A percentile compares a stretch with the other conserved stretches of the same genome.
phyloP scores from a whole-genome alignment of 345 rosid genomes.

The Odontarrhena argentea region DNA sequence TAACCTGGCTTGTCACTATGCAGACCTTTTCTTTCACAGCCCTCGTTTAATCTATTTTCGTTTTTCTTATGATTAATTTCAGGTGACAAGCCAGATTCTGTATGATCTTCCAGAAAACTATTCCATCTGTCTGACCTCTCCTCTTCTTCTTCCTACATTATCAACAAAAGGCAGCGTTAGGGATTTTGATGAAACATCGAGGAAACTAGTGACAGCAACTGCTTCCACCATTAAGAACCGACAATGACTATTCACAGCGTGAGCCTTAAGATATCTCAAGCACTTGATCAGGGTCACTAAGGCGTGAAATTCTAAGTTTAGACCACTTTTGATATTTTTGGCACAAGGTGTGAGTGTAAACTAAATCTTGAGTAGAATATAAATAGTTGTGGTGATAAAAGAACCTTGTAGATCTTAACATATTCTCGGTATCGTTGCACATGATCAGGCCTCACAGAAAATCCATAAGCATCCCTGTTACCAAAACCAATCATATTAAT shows the following conservation, averaged over 20 bases:
- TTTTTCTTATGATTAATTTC: conserved; percentile 43
- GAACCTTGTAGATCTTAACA: conserved; percentile 92
- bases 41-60: conserved; percentile 40
- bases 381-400: conserved; percentile 5
- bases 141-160: conserved; percentile 89
- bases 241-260: neutral
- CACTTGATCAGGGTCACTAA: conserved; percentile 8
- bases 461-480: conserved; percentile 97
- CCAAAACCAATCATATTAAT: conserved; percentile 15
- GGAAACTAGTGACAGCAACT: conserved; percentile 23
- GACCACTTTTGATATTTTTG: conserved; percentile 8
- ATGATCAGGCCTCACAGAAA: conserved; percentile 96
- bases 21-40: conserved; percentile 37
- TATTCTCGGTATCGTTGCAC: conserved; percentile 86
- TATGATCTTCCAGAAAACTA: conserved; percentile 69
- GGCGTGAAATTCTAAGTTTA: conserved; percentile 1
- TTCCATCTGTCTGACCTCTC: conserved; percentile 96
- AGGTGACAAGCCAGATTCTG: conserved; percentile 51
- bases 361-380: conserved; percentile 3
- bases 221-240: conserved; percentile 1
- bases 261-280: neutral
- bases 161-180: neutral
- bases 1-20: conserved; percentile 42
- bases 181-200: neutral
- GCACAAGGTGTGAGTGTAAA: neutral